Percentiles rank a stretch among this genome's conserved stretches.
Evolutionary conservation across 305 asterid genomes (phyloP).

Genomic region (Solanum aculeatissimum): DNA sequence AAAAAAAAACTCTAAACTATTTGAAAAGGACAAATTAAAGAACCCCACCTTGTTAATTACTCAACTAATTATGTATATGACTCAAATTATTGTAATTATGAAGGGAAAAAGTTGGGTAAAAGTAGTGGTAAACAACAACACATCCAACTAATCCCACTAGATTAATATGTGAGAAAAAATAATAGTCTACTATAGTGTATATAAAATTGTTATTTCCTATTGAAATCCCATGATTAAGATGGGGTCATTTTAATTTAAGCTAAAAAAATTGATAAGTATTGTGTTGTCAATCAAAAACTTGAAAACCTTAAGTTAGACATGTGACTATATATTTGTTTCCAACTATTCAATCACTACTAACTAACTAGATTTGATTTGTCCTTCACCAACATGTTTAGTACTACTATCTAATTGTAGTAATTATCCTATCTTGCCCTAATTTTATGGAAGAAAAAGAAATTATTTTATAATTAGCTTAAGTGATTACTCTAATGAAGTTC

Average conservation of each 20-base stretch:
- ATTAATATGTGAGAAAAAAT: neutral
- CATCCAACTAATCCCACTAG: neutral
- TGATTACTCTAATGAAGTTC: neutral
- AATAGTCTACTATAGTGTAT: neutral
- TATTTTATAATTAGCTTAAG: neutral
- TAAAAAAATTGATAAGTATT: neutral
- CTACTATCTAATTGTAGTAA: neutral
- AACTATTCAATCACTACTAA: neutral
- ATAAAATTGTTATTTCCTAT: neutral
- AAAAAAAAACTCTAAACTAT: neutral
- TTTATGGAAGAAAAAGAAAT: neutral
- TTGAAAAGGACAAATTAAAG: slow-evolving; percentile 3
- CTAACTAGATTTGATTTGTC: slow-evolving; percentile 4
- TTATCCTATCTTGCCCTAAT: neutral
- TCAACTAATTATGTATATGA: neutral
- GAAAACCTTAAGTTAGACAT: neutral
- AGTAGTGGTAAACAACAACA: neutral
- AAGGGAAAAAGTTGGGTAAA: slow-evolving; percentile 3
- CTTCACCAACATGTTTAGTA: slow-evolving; percentile 1
- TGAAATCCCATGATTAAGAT: neutral
- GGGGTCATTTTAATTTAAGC: neutral
- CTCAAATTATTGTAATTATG: slow-evolving; percentile 3
- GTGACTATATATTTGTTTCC: neutral
- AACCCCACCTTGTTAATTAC: slow-evolving; percentile 11
- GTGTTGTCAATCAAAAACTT: neutral